Evolutionary conservation across 768 basidiomycete genomes (phyloP).

Genomic region (Crepidotus variabilis): DNA sequence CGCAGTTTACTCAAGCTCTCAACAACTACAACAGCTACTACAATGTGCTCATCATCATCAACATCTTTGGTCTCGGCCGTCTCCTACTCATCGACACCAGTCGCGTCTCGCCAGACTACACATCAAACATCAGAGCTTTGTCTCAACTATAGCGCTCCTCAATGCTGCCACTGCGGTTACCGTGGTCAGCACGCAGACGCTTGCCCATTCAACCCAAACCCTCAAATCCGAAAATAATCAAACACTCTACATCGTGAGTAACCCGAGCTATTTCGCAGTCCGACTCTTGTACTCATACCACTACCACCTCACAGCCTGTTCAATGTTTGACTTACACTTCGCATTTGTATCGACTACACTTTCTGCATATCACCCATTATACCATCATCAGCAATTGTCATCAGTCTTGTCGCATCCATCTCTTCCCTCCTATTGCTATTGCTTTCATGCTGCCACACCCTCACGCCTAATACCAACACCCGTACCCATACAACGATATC

Average conservation of each 20-base stretch:
- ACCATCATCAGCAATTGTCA: conserved; percentile 9
- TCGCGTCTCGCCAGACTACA: conserved; percentile 14
- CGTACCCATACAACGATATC: neutral
- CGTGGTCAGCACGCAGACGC: conserved; percentile 55
- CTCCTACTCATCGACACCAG: conserved; percentile 17
- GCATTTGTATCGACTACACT: conserved; percentile 4
- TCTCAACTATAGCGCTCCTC: conserved; percentile 57
- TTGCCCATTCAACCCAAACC: conserved; percentile 60
- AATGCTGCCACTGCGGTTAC: conserved; percentile 77
- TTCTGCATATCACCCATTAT: conserved; percentile 4
- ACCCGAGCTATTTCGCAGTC: neutral
- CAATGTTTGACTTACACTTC: neutral
- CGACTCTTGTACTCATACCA: neutral
- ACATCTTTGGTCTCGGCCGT: conserved; percentile 7
- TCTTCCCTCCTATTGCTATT: conserved; percentile 12
- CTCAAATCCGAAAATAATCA: conserved; percentile 5
- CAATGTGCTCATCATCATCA: conserved; percentile 21
- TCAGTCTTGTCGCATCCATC: conserved; percentile 1
- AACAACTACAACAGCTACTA: conserved; percentile 10
- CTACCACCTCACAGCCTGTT: neutral
- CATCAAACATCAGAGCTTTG: conserved; percentile 24
- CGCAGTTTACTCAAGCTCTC: conserved; percentile 8
- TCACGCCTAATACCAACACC: conserved; percentile 15
- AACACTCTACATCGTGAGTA: conserved; percentile 2
- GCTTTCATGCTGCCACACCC: conserved; percentile 12